Evolutionary conservation across 2,329 filamentous ascomycete genomes (phyloP).

Genomic region (Neonectria coccinea): DNA sequence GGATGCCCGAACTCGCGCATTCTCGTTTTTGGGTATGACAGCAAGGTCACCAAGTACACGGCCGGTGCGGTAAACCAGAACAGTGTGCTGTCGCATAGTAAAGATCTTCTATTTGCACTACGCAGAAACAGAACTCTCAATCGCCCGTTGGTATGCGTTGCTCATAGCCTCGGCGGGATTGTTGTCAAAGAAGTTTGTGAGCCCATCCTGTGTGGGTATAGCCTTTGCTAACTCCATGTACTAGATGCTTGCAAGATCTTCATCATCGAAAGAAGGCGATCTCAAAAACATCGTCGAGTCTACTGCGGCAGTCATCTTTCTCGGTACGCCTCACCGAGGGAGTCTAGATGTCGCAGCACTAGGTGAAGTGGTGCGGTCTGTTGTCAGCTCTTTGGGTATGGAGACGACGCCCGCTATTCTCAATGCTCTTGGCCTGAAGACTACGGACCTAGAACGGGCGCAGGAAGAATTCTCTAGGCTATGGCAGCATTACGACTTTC

Average conservation of each 20-base stretch:
- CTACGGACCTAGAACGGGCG: constrained; percentile 24
- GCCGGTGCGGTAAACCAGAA: constrained; percentile 10
- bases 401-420: constrained; percentile 22
- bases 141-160: constrained; percentile 24
- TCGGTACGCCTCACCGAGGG: constrained; percentile 51
- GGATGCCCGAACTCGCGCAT: constrained; percentile 12
- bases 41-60: constrained; percentile 30
- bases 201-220: neutral
- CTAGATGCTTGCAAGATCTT: constrained; percentile 31
- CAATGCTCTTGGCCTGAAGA: constrained; percentile 21
- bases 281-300: constrained; percentile 37
- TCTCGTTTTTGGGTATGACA: constrained; percentile 31
- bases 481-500: constrained; percentile 28
- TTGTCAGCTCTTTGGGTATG: constrained; percentile 37
- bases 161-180: constrained; percentile 21
- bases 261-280: constrained; percentile 11
- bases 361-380: constrained; percentile 19
- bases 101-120: constrained; percentile 27
- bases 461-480: constrained; percentile 29
- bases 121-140: neutral
- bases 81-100: constrained; percentile 25
- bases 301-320: constrained; percentile 48
- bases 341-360: constrained; percentile 38
- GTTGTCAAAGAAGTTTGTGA: constrained; percentile 29
- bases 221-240: neutral